phyloP scores from a whole-genome alignment of 106 monocot genomes.

The Allium cepa region DNA sequence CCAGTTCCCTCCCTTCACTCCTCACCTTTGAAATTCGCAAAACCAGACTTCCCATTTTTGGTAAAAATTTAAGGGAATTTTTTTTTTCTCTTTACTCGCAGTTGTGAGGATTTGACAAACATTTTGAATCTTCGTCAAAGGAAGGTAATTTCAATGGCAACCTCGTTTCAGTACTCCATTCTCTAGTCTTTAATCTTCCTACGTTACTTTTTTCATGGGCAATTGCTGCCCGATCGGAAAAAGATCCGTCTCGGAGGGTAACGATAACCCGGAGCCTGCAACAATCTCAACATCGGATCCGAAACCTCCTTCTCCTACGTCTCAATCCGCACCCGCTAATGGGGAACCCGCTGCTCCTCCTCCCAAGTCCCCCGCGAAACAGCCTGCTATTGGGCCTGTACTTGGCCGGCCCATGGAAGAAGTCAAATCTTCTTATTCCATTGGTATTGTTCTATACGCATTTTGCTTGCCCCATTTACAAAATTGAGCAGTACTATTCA shows the following conservation, averaged over 20 bases:
- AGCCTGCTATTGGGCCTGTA: conserved; percentile 34
- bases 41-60: not conserved
- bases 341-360: not conserved
- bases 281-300: not conserved
- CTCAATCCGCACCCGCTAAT: not conserved
- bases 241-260: not conserved
- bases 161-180: not conserved
- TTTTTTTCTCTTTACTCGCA: not conserved
- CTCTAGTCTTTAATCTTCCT: not conserved
- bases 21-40: not conserved
- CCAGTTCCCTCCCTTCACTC: conserved; percentile 6
- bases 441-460: conserved; percentile 2
- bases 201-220: conserved; percentile 7
- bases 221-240: not conserved
- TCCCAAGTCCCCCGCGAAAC: conserved; percentile 2
- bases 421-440: conserved; percentile 25
- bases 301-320: not conserved
- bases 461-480: too few relatives aligned
- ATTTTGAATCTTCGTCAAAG: too few relatives aligned
- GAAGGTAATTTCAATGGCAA: too few relatives aligned
- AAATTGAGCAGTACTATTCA: too few relatives aligned
- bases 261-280: not conserved
- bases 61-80: not conserved
- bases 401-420: conserved; percentile 67
- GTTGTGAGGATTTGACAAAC: not conserved